Conservation (phyloP, 768 basidiomycete species). For the Hericium rajendrae region DNA sequence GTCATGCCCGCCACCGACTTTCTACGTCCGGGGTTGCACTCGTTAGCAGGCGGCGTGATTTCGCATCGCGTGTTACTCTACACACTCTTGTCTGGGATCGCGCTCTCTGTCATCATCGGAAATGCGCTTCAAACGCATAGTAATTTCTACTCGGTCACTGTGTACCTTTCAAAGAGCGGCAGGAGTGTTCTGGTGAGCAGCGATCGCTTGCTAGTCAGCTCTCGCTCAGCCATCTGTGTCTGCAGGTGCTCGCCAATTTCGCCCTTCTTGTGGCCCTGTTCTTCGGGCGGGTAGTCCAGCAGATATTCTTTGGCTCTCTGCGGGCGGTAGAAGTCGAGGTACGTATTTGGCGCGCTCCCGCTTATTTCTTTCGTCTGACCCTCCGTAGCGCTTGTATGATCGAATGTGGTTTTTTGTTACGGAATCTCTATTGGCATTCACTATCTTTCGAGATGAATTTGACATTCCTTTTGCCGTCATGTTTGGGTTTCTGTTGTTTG, state of each 20-base stretch:
- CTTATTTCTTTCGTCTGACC: not conserved
- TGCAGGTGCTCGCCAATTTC: constrained; percentile 86
- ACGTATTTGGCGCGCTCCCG: constrained; percentile 14
- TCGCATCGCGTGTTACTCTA: constrained; percentile 66
- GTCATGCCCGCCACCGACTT: constrained; percentile 26
- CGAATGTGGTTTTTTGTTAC: constrained; percentile 97
- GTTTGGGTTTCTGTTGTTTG: constrained; percentile 89
- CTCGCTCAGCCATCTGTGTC: not conserved
- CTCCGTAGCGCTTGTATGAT: constrained; percentile 82
- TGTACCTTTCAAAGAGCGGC: constrained; percentile 87
- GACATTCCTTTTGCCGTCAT: constrained; percentile 87
- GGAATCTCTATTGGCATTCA: constrained; percentile 90
- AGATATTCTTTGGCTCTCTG: constrained; percentile 85
- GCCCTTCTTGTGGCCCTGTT: constrained; percentile 68
- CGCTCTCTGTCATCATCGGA: constrained; percentile 62
- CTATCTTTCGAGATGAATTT: constrained; percentile 95
- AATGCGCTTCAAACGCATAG: constrained; percentile 76
- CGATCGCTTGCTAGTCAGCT: not conserved
- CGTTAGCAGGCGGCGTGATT: constrained; percentile 39
- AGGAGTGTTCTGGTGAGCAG: constrained; percentile 77
- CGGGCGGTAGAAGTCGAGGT: constrained; percentile 90
- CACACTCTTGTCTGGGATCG: constrained; percentile 50
- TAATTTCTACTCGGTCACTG: constrained; percentile 91
- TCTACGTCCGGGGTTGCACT: constrained; percentile 42
- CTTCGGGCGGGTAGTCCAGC: constrained; percentile 69